A percentile compares a stretch with the other conserved stretches of the same genome.
These are phyloP conservation scores for Mucor piriformis DNA, from an alignment of 371 early-diverging fungal species.

Conservation along the genomic window DNA sequence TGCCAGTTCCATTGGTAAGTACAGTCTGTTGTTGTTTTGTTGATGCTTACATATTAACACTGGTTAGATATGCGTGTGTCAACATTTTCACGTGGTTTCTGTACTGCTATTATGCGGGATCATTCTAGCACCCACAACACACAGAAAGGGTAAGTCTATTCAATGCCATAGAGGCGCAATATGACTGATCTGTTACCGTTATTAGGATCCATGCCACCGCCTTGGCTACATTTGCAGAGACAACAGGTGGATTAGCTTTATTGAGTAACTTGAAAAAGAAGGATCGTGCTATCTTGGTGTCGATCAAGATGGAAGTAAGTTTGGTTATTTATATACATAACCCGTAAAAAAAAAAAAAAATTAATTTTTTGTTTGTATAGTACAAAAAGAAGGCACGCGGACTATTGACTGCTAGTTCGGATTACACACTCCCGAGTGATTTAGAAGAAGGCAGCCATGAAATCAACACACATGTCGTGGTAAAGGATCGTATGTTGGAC, in stretches of 20 bases:
- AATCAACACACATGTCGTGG: slow-evolving; percentile 42
- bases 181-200: no score
- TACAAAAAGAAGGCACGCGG: slow-evolving; percentile 57
- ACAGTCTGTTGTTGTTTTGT: background rate
- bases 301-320: slow-evolving; percentile 59
- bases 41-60: background rate
- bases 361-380: slow-evolving; percentile 22
- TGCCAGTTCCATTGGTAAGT: slow-evolving; percentile 46
- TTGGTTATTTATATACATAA: background rate
- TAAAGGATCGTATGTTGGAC: slow-evolving; percentile 53
- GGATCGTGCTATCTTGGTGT: slow-evolving; percentile 50
- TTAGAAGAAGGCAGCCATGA: slow-evolving; percentile 27
- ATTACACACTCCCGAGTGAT: slow-evolving; percentile 18
- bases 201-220: slow-evolving; percentile 63
- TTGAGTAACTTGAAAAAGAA: slow-evolving; percentile 46
- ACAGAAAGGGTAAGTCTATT: slow-evolving; percentile 24
- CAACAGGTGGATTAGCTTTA: slow-evolving; percentile 59
- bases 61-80: slow-evolving; percentile 49
- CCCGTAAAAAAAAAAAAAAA: background rate
- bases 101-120: slow-evolving; percentile 53
- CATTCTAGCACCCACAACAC: slow-evolving; percentile 28
- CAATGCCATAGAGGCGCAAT: no score
- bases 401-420: slow-evolving; percentile 46
- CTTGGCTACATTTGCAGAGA: slow-evolving; percentile 64
- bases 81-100: slow-evolving; percentile 51